A percentile compares a stretch with the other conserved stretches of the same genome.
Evolutionary conservation across 2,329 filamentous ascomycete genomes (phyloP).

Genomic region (Hymenoscyphus fructigenus): DNA sequence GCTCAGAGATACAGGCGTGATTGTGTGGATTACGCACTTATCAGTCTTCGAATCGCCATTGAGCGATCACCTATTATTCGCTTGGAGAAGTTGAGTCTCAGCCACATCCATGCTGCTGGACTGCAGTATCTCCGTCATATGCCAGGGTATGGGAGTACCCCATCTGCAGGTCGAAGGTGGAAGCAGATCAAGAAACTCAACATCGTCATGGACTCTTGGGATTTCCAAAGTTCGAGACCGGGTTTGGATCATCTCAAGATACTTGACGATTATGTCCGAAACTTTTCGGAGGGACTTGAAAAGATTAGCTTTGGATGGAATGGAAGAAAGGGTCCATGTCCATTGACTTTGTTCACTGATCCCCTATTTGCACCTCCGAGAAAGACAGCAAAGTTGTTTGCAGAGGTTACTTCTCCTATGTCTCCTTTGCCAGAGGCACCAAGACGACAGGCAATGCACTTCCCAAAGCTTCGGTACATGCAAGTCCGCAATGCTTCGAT

Average conservation of each 20-base stretch:
- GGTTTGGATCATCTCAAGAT: constrained; percentile 72
- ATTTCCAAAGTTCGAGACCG: constrained; percentile 58
- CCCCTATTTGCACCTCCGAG: constrained; percentile 62
- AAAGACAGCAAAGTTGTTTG: constrained; percentile 57
- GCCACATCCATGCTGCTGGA: constrained; percentile 71
- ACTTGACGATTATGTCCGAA: constrained; percentile 76
- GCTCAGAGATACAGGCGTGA: constrained; percentile 71
- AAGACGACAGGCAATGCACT: constrained; percentile 57
- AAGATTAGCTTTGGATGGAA: constrained; percentile 78
- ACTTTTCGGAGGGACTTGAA: constrained; percentile 64
- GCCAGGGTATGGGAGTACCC: constrained; percentile 71
- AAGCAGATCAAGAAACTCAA: constrained; percentile 71
- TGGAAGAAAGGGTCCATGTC: constrained; percentile 70
- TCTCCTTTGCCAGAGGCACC: constrained; percentile 57
- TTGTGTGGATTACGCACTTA: constrained; percentile 84
- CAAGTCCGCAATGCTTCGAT: constrained; percentile 71
- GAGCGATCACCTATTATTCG: constrained; percentile 68
- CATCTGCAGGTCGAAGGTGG: constrained; percentile 72
- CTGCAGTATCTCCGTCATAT: constrained; percentile 76
- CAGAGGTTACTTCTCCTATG: constrained; percentile 64
- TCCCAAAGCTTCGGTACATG: constrained; percentile 67
- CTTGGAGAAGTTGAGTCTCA: constrained; percentile 69
- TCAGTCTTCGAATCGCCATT: constrained; percentile 79
- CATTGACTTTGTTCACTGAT: constrained; percentile 63
- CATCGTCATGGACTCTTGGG: constrained; percentile 71